phyloP scores from a whole-genome alignment of 116 monocot genomes.

The Thalassia testudinum region DNA sequence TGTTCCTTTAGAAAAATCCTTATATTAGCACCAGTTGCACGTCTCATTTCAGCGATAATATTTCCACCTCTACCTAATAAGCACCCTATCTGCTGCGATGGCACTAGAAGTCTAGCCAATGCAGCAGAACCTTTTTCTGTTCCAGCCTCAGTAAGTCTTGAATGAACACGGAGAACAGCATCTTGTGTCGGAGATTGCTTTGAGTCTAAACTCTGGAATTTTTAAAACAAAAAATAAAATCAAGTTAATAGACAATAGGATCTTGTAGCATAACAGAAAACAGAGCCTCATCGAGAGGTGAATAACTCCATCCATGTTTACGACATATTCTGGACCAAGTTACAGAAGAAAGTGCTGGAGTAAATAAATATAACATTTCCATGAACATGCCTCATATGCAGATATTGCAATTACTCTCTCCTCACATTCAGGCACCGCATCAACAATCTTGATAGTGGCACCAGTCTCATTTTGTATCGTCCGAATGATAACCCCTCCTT shows the following conservation, averaged over 20 bases:
- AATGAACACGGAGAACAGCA: slow-evolving; percentile 61
- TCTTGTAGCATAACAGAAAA: too few relatives aligned
- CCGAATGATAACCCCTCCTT: slow-evolving; percentile 41
- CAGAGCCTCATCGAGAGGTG: too few relatives aligned
- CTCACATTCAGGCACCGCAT: slow-evolving; percentile 48
- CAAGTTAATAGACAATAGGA: too few relatives aligned
- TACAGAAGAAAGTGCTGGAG: too few relatives aligned
- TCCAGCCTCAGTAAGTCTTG: slow-evolving; percentile 36
- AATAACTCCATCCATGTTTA: too few relatives aligned
- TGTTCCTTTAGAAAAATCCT: slow-evolving; percentile 68
- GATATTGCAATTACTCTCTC: slow-evolving; percentile 63
- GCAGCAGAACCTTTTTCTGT: slow-evolving; percentile 37
- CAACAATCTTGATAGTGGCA: slow-evolving; percentile 38
- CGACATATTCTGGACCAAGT: too few relatives aligned
- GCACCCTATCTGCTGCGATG: slow-evolving; percentile 73
- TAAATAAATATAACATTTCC: too few relatives aligned
- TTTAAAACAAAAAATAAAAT: not conserved
- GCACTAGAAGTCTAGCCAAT: slow-evolving; percentile 67
- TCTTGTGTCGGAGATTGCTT: slow-evolving; percentile 68
- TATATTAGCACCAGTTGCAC: slow-evolving; percentile 60
- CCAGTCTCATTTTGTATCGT: slow-evolving; percentile 75
- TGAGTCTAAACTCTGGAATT: slow-evolving; percentile 42
- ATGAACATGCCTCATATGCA: slow-evolving; percentile 35
- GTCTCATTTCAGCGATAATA: slow-evolving; percentile 74
- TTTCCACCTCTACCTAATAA: slow-evolving; percentile 64